These are phyloP conservation scores for Aspergillus taichungensis DNA, from an alignment of 495 filamentous ascomycete species.

Conservation along the genomic window DNA sequence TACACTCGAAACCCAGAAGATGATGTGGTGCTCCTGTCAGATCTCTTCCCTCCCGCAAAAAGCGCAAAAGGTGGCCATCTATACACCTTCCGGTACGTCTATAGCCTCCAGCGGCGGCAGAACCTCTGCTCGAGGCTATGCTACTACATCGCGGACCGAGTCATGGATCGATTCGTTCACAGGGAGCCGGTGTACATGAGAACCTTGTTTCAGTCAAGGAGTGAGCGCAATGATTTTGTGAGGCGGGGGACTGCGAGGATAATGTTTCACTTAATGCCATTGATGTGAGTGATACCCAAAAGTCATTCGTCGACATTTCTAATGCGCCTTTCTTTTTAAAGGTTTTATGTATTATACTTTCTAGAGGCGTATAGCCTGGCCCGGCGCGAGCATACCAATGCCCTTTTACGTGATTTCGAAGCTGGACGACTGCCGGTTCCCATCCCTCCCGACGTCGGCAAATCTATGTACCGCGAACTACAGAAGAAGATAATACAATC, in stretches of 20 bases:
- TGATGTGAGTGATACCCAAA: constrained; percentile 25
- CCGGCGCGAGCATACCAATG: constrained; percentile 34
- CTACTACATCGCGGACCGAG: constrained; percentile 36
- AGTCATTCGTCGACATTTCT: not conserved
- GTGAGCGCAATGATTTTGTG: constrained; percentile 25
- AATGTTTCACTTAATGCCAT: constrained; percentile 32
- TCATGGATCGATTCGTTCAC: constrained; percentile 32
- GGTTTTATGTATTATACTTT: constrained; percentile 37
- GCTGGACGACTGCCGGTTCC: constrained; percentile 31
- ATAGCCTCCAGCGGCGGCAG: constrained; percentile 30
- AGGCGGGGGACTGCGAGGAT: constrained; percentile 26
- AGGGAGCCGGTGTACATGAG: constrained; percentile 24
- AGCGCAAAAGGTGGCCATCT: constrained; percentile 37
- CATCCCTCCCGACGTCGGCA: constrained; percentile 24
- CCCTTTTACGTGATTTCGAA: constrained; percentile 33
- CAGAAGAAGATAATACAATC: constrained; percentile 33
- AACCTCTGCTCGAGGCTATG: constrained; percentile 32
- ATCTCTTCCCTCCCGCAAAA: constrained; percentile 35
- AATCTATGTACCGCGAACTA: constrained; percentile 29
- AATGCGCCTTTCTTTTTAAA: constrained; percentile 8
- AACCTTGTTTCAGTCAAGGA: constrained; percentile 23
- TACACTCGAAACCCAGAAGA: constrained; percentile 39
- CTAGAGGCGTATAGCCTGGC: constrained; percentile 33
- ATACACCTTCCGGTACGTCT: constrained; percentile 37
- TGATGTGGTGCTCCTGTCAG: constrained; percentile 38